Evolutionary conservation across 352 stramenopile genomes (phyloP).

Genomic region (Globisporangium alternatum): DNA sequence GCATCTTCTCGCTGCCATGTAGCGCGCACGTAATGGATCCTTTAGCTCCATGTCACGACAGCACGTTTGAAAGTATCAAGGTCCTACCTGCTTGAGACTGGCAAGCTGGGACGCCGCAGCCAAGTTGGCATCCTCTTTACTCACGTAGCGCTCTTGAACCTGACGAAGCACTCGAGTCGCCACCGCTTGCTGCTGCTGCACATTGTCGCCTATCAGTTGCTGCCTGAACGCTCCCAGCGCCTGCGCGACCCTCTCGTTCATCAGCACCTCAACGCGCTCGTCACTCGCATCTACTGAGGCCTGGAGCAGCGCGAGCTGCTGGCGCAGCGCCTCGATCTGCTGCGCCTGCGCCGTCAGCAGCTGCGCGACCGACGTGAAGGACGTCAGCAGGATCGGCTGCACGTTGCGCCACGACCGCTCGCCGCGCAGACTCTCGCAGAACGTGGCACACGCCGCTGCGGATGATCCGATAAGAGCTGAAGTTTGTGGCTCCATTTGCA

Average conservation of each 20-base stretch:
- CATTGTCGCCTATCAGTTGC: neutral
- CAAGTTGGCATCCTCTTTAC: neutral
- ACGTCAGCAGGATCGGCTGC: slow-evolving; percentile 41
- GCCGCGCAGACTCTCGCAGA: slow-evolving; percentile 28
- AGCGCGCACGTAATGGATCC: neutral
- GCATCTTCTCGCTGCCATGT: neutral
- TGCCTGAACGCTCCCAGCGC: neutral
- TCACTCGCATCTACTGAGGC: neutral
- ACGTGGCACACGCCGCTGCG: neutral
- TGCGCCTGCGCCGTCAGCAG: slow-evolving; percentile 37
- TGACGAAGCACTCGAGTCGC: neutral
- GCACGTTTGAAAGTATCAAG: neutral
- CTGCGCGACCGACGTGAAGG: slow-evolving; percentile 36
- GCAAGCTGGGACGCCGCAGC: neutral
- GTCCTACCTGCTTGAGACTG: neutral
- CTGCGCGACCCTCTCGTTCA: slow-evolving; percentile 1
- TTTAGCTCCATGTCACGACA: neutral
- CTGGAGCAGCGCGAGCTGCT: slow-evolving; percentile 5
- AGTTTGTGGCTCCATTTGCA: neutral
- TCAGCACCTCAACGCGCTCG: neutral
- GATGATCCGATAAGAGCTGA: too few relatives aligned
- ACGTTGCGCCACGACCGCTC: slow-evolving; percentile 68
- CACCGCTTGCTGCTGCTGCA: neutral
- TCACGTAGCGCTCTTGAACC: neutral
- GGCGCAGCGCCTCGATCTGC: slow-evolving; percentile 20